Conservation (phyloP, 2,329 filamentous ascomycete species). For the Trichoderma atrobrunneum region DNA sequence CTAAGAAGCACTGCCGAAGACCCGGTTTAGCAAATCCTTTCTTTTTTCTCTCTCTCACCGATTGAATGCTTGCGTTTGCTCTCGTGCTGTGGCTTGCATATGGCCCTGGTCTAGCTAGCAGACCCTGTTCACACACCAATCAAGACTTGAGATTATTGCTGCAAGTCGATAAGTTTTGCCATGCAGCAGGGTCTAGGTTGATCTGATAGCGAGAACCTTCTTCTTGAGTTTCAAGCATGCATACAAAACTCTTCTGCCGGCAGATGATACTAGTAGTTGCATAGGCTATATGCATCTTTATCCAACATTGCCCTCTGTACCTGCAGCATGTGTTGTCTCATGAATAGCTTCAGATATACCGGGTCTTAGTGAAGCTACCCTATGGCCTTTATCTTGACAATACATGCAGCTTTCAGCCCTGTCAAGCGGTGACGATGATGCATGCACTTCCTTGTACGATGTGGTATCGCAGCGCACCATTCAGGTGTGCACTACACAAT, state of each 20-base stretch:
- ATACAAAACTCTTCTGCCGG: not conserved
- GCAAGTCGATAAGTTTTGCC: not conserved
- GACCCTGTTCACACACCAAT: not conserved
- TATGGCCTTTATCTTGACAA: not conserved
- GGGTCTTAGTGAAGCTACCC: not conserved
- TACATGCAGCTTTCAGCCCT: not conserved
- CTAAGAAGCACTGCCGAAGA: not conserved
- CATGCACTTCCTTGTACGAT: not conserved
- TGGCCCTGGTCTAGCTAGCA: not conserved
- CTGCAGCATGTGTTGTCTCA: not conserved
- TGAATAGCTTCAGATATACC: not conserved
- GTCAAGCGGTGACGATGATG: not conserved
- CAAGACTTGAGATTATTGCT: not conserved
- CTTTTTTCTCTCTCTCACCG: not conserved
- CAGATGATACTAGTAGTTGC: not conserved
- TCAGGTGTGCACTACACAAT: not conserved
- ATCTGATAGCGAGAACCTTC: not conserved
- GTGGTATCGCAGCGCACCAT: not conserved
- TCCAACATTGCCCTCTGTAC: not conserved
- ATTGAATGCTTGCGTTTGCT: not conserved
- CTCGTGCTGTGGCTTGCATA: conserved; percentile 6
- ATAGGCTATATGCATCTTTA: not conserved
- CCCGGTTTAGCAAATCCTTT: not conserved
- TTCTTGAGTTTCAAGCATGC: not conserved
- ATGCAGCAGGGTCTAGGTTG: not conserved